phyloP scores from a whole-genome alignment of 257 asterid genomes.

The Jaltomata sinuosa region DNA sequence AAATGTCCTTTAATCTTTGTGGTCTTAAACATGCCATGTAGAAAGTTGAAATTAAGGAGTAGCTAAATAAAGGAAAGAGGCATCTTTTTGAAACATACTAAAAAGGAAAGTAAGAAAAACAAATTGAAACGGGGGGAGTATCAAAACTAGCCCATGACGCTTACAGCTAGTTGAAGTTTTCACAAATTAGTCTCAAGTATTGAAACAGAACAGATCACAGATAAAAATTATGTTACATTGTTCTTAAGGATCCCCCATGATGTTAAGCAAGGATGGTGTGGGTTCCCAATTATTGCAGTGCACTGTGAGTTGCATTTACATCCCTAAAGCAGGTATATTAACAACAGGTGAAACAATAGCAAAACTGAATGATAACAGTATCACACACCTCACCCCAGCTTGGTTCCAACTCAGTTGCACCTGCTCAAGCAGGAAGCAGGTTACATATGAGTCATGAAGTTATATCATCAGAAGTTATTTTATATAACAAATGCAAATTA shows the following conservation, averaged over 20 bases:
- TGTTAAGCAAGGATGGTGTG: background rate
- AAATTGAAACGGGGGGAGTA: too few species aligned
- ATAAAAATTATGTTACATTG: background rate
- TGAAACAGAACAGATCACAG: background rate
- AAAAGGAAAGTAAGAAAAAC: too few species aligned
- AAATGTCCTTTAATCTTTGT: too few species aligned
- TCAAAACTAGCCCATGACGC: background rate
- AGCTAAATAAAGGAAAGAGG: too few species aligned
- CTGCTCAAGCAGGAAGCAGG: conserved; percentile 28
- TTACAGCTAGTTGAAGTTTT: background rate
- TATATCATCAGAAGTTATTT: background rate
- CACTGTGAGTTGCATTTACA: background rate
- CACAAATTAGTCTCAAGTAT: background rate
- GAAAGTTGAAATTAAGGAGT: too few species aligned
- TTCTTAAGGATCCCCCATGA: background rate
- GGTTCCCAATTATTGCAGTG: background rate
- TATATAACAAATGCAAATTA: background rate
- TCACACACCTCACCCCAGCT: conserved; percentile 73
- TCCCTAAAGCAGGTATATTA: background rate
- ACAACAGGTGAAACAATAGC: background rate
- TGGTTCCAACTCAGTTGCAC: conserved; percentile 87
- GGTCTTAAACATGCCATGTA: too few species aligned
- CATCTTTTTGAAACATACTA: too few species aligned
- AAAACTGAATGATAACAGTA: background rate
- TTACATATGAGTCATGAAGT: background rate